These are phyloP conservation scores for Tuber umbilicatum DNA, from an alignment of 495 filamentous ascomycete species.

Conservation along the genomic window DNA sequence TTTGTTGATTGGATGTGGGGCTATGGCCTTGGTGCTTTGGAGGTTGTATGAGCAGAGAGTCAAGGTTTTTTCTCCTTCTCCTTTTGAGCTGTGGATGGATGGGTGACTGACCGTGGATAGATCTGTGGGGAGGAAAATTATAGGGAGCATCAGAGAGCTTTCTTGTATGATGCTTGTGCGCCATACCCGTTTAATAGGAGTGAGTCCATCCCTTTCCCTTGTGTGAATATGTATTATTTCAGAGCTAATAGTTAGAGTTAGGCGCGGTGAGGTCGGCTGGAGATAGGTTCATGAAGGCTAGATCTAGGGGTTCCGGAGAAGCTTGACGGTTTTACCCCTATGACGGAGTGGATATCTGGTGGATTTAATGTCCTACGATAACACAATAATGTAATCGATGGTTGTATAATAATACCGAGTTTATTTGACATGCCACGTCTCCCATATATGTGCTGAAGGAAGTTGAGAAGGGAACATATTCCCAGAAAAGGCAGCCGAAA, in stretches of 20 bases:
- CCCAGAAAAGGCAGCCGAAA: background rate
- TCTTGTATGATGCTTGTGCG: background rate
- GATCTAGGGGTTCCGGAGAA: constrained; percentile 1
- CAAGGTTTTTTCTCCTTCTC: background rate
- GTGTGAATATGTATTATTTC: background rate
- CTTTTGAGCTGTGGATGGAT: background rate
- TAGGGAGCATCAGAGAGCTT: background rate
- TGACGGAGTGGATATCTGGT: background rate
- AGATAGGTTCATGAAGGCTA: background rate
- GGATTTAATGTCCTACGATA: background rate
- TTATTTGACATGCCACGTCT: background rate
- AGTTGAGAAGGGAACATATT: background rate
- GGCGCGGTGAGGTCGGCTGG: background rate
- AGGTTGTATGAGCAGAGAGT: background rate
- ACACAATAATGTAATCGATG: background rate
- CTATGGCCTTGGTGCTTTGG: constrained; percentile 1
- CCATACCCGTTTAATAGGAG: background rate
- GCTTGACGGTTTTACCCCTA: background rate
- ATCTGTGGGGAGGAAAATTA: background rate
- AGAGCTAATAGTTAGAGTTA: background rate
- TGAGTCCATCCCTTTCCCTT: background rate
- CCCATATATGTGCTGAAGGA: background rate
- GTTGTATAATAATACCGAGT: background rate
- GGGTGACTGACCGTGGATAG: background rate
- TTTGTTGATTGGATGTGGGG: background rate